Base-by-base conservation (phyloP, 495 filamentous ascomycete species). In the Hypoxylon intermedium region DNA sequence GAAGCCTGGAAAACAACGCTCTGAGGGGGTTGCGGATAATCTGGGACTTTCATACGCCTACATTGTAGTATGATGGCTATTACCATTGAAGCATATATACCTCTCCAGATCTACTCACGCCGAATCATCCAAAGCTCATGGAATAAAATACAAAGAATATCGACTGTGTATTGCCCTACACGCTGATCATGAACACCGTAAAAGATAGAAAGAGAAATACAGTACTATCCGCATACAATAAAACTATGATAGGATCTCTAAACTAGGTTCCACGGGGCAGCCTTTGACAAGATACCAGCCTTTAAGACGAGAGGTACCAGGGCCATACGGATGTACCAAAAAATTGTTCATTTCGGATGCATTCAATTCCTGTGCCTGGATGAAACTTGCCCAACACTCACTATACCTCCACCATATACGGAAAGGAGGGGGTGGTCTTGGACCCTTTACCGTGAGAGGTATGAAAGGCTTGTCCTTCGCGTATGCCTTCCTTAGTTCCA, bases 401-500 rank as follows among this genome's bases (percentile, higher is more conserved):
- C 12, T 5, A n/a, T 3, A 0, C 20, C 2, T 2, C 49, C 36
- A 53, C 9, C 18, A 1, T 9, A 53, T 21, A 4, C 24, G 15
- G 11, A 53, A 53, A 7, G 49, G 36, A 30, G 9, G 5, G 24
- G 21, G 38, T 30, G 26, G 23, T 20, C 38, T 20, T 12, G 15
- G 16, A 16, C 24, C n/a, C 12, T 41, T 15, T n/a, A 50, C 31
- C 15, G 26, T 48, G 24, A 42, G 36, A 13, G 49, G 36, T 21
- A 18, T 33, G n/a, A 19, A 42, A 0, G 37, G 37, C 26, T 44
- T 44, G 18, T 16, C 9, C 13, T 5, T 44, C 11, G 38, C 38
- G 12, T 26, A 45, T 16, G 19, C 30, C 51, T 45, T 54, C 40
- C 33, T 45, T 18, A 54, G 13, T 3, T 45, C 51, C 26, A 18